Percentiles rank a stretch among this genome's conserved stretches.
Evolutionary conservation across 2,329 filamentous ascomycete species (phyloP).

Genomic region (Beauveria varroae): DNA sequence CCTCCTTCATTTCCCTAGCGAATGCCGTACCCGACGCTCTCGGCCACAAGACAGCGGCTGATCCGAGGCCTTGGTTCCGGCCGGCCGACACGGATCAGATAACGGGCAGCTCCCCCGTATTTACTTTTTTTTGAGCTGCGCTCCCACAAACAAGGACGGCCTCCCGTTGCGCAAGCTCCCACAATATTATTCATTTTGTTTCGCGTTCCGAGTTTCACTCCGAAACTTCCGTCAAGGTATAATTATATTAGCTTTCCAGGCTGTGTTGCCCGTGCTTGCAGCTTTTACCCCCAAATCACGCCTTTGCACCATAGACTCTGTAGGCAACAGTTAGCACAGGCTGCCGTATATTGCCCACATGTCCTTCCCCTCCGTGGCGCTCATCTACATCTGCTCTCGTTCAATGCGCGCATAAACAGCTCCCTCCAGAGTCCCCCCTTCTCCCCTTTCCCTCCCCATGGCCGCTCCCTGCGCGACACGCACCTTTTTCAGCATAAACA

Average conservation of each 20-base stretch:
- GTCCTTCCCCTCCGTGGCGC: background rate
- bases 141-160: background rate
- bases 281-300: background rate
- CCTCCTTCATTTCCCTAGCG: background rate
- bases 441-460: background rate
- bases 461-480: background rate
- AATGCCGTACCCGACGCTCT: background rate
- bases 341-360: background rate
- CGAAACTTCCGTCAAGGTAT: no score
- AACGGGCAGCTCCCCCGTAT: background rate
- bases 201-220: no score
- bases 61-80: background rate
- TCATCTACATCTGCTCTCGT: background rate
- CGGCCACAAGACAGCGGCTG: background rate
- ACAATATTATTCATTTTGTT: background rate
- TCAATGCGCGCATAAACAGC: background rate
- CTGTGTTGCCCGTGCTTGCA: background rate
- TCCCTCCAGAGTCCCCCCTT: background rate
- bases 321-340: background rate
- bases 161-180: background rate
- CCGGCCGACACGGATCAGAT: constrained; percentile 11
- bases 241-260: no score
- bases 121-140: background rate
- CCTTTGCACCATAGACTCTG: background rate
- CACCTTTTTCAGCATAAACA: background rate